A percentile compares a stretch with the other conserved stretches of the same genome.
Evolutionary conservation across 1,284 basidiomycete species (phyloP).

Genomic region (Ustilago cynodontis): DNA sequence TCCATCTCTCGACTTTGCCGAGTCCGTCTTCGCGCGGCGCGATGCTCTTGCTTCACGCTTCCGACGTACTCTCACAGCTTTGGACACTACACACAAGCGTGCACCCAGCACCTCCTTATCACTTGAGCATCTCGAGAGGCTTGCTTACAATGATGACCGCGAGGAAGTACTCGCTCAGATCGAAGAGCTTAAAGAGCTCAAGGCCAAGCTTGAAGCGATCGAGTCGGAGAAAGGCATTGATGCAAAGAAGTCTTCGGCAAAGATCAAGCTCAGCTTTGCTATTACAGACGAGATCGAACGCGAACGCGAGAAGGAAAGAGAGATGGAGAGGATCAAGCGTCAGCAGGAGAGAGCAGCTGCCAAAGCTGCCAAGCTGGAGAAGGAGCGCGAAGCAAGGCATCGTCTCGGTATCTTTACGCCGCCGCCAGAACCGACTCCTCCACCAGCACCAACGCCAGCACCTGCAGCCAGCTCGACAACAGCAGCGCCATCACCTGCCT

Average conservation of each 20-base stretch:
- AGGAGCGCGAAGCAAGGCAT: conserved; percentile 41
- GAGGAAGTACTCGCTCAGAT: conserved; percentile 48
- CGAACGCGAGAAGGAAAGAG: conserved; percentile 45
- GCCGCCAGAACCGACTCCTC: conserved; percentile 18
- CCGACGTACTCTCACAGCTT: conserved; percentile 33
- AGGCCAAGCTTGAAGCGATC: conserved; percentile 55
- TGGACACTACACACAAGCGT: conserved; percentile 42
- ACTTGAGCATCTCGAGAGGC: conserved; percentile 59
- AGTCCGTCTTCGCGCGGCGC: conserved; percentile 48
- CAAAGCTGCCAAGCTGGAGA: conserved; percentile 46
- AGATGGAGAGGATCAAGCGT: conserved; percentile 43
- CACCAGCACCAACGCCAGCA: conserved; percentile 5
- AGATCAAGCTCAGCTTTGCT: conserved; percentile 40
- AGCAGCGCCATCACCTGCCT: conserved; percentile 7
- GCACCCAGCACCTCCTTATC: conserved; percentile 46
- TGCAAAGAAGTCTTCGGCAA: conserved; percentile 24
- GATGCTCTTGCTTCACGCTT: conserved; percentile 40
- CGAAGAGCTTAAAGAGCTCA: conserved; percentile 51
- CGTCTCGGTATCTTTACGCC: conserved; percentile 46
- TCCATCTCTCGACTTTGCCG: conserved; percentile 41
- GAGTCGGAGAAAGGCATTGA: conserved; percentile 32
- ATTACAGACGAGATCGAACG: conserved; percentile 55
- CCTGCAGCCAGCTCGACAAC: conserved; percentile 18
- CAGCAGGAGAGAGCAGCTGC: conserved; percentile 49
- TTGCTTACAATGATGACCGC: conserved; percentile 61